A percentile compares a stretch with the other conserved stretches of the same genome.
phyloP scores from a whole-genome alignment of 2,329 filamentous ascomycete genomes.

The Sporothrix globosa region DNA sequence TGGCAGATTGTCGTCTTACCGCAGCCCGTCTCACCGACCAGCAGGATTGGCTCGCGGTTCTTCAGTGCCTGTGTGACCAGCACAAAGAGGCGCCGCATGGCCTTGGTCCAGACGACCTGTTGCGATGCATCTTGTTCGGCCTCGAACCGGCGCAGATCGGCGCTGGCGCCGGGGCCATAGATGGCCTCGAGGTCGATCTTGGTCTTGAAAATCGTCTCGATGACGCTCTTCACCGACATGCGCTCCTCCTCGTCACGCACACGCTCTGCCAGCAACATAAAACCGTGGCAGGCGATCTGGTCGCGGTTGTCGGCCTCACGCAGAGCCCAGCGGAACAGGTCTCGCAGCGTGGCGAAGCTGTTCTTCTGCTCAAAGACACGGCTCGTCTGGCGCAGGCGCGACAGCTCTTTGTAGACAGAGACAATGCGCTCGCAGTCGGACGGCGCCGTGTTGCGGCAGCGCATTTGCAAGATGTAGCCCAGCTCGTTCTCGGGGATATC shows the following conservation, averaged over 20 bases:
- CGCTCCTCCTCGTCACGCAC: constrained; percentile 91
- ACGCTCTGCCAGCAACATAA: constrained; percentile 93
- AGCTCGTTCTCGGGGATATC: constrained; percentile 96
- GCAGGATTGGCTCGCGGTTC: constrained; percentile 89
- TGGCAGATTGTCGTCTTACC: constrained; percentile 98
- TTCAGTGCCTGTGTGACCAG: constrained; percentile 83
- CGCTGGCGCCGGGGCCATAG: constrained; percentile 65
- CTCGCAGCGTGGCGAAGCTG: constrained; percentile 92
- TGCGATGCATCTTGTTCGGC: constrained; percentile 54
- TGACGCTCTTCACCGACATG: constrained; percentile 78
- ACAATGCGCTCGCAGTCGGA: constrained; percentile 93
- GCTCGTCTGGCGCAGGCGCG: constrained; percentile 83
- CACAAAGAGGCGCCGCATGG: constrained; percentile 89
- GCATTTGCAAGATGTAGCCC: constrained; percentile 84
- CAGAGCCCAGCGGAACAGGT: constrained; percentile 93
- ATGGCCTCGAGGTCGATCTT: constrained; percentile 73
- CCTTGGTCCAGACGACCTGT: constrained; percentile 88
- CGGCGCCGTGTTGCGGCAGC: constrained; percentile 83
- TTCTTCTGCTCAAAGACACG: constrained; percentile 96
- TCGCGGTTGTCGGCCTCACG: constrained; percentile 82
- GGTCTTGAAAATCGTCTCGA: constrained; percentile 89
- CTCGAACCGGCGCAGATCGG: constrained; percentile 57
- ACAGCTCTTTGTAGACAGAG: constrained; percentile 89
- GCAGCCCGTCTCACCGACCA: constrained; percentile 96
- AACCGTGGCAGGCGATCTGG: constrained; percentile 87